A percentile compares a stretch with the other conserved stretches of the same genome.
Conservation (phyloP, 225 moss, liverwort and hornwort species). For the Sphagnum tenellum region DNA sequence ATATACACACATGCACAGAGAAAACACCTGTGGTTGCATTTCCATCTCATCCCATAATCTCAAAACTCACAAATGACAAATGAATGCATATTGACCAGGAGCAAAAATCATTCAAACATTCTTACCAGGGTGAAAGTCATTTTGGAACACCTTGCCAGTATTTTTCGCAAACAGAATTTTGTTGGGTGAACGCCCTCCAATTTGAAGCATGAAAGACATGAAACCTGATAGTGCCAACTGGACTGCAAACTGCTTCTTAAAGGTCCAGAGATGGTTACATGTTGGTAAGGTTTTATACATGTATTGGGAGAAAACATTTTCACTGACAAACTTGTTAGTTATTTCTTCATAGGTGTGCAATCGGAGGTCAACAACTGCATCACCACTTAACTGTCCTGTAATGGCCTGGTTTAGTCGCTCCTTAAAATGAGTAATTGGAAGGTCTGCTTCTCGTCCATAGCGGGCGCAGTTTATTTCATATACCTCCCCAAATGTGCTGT, state of each 20-base stretch:
- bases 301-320: slow-evolving; percentile 98
- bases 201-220: slow-evolving; percentile 98
- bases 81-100: neutral
- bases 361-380: slow-evolving; percentile 80
- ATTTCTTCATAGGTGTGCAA: slow-evolving; percentile 94
- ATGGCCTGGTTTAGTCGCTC: slow-evolving; percentile 94
- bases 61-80: too few species aligned
- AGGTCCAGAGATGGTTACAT: slow-evolving; percentile 98
- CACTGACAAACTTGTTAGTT: slow-evolving; percentile 91
- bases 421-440: slow-evolving; percentile 94
- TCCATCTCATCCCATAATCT: too few species aligned
- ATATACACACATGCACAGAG: too few species aligned
- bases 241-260: slow-evolving; percentile 99
- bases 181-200: slow-evolving; percentile 95
- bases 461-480: slow-evolving; percentile 99
- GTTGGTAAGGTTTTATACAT: slow-evolving; percentile 99
- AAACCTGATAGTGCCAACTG: slow-evolving; percentile 97
- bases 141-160: slow-evolving; percentile 98
- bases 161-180: slow-evolving; percentile 97
- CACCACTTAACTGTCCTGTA: slow-evolving; percentile 73
- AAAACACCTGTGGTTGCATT: too few species aligned
- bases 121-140: slow-evolving; percentile 99
- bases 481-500: slow-evolving; percentile 99
- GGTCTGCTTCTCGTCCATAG: slow-evolving; percentile 97
- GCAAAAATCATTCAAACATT: neutral